Evolutionary conservation across 441 rosid species (phyloP).

Genomic region (Populus hybrid): DNA sequence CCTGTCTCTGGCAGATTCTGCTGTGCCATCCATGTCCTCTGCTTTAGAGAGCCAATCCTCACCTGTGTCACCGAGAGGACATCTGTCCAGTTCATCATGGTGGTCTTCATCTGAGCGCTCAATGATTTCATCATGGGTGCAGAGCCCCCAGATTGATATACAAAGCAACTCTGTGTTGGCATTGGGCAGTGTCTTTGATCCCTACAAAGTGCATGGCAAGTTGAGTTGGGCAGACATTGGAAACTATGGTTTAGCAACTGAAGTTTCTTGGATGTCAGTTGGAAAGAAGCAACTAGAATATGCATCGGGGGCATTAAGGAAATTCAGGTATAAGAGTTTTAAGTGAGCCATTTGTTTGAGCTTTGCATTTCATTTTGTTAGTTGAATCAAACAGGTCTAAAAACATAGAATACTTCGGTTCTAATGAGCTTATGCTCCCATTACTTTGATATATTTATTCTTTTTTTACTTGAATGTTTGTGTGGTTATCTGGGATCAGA

Average conservation of each 20-base stretch:
- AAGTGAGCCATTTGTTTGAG: neutral
- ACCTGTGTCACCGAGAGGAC: slow-evolving; percentile 42
- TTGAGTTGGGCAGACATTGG: slow-evolving; percentile 42
- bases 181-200: slow-evolving; percentile 39
- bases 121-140: slow-evolving; percentile 33
- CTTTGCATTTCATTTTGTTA: neutral
- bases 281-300: slow-evolving; percentile 58
- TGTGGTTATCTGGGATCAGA: slow-evolving; percentile 8
- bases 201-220: slow-evolving; percentile 47
- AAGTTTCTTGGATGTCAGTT: slow-evolving; percentile 60
- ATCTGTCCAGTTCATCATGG: slow-evolving; percentile 62
- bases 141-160: slow-evolving; percentile 36
- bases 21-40: slow-evolving; percentile 33
- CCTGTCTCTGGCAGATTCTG: slow-evolving; percentile 47
- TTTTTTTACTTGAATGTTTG: neutral
- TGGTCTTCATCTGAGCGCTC: slow-evolving; percentile 45
- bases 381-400: neutral
- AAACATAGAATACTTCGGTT: neutral
- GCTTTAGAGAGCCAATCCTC: slow-evolving; percentile 45
- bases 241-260: slow-evolving; percentile 52
- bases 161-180: slow-evolving; percentile 25
- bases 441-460: neutral
- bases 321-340: slow-evolving; percentile 46
- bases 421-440: neutral
- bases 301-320: slow-evolving; percentile 55